phyloP scores from a whole-genome alignment of 306 rosid genomes.

The Mimosa pudica region DNA sequence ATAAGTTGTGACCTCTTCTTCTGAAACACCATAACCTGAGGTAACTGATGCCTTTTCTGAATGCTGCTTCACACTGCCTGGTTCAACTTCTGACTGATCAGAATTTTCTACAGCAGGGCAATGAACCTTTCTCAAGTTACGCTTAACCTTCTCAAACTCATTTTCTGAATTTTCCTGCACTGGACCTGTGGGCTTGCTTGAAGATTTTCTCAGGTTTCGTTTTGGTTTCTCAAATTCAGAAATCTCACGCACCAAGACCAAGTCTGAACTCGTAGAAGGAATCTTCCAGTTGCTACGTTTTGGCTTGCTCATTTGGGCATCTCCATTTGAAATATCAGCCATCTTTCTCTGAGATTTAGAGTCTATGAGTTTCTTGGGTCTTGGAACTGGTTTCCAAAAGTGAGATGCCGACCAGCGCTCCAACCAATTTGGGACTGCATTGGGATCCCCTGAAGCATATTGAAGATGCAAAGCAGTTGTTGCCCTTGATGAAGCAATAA shows the following conservation, averaged over 20 bases:
- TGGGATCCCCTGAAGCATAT: slow-evolving; percentile 57
- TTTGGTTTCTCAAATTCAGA: slow-evolving; percentile 76
- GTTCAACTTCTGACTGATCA: slow-evolving; percentile 52
- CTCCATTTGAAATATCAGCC: slow-evolving; percentile 47
- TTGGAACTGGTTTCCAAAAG: slow-evolving; percentile 82
- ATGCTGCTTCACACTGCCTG: slow-evolving; percentile 47
- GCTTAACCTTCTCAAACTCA: slow-evolving; percentile 88
- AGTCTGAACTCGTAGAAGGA: slow-evolving; percentile 51
- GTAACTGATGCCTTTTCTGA: slow-evolving; percentile 40
- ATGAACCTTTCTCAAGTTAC: slow-evolving; percentile 83
- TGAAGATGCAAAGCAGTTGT: slow-evolving; percentile 56
- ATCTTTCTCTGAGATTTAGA: slow-evolving; percentile 58
- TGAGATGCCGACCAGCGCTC: slow-evolving; percentile 72
- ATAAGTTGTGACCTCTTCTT: slow-evolving; percentile 36
- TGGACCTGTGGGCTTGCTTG: slow-evolving; percentile 52
- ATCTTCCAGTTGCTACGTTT: slow-evolving; percentile 60
- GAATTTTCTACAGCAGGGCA: slow-evolving; percentile 63
- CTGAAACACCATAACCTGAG: slow-evolving; percentile 24
- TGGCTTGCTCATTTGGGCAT: slow-evolving; percentile 61
- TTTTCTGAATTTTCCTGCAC: slow-evolving; percentile 73
- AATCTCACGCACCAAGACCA: slow-evolving; percentile 45
- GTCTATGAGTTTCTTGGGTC: slow-evolving; percentile 56
- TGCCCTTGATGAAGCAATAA: slow-evolving; percentile 60
- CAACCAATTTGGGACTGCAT: slow-evolving; percentile 67
- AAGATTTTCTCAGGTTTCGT: slow-evolving; percentile 53